Evolutionary conservation across 257 asterid species (phyloP).

Genomic region (Jacaranda copaia): DNA sequence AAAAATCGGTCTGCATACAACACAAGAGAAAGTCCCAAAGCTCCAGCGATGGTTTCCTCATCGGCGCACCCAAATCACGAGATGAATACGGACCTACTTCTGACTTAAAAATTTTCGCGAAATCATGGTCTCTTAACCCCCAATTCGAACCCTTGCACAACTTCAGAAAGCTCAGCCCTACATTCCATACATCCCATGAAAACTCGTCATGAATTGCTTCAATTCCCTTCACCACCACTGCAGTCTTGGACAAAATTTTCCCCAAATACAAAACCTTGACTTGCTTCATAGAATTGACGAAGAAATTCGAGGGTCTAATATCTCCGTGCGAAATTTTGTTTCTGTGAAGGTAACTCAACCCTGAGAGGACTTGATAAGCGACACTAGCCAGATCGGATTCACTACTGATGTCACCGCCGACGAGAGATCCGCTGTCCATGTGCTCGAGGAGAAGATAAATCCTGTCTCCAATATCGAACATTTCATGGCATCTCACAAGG

Average conservation of each 20-base stretch:
- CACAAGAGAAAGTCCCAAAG: constrained; percentile 34
- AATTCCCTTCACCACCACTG: background rate
- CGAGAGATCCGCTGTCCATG: constrained; percentile 24
- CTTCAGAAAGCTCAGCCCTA: constrained; percentile 42
- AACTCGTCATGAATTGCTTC: constrained; percentile 39
- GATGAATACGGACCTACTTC: background rate
- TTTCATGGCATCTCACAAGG: constrained; percentile 29
- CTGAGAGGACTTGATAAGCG: constrained; percentile 33
- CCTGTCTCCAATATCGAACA: constrained; percentile 5
- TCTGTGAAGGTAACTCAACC: constrained; percentile 40
- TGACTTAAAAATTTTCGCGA: background rate
- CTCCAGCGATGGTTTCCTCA: constrained; percentile 23
- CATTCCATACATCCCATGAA: constrained; percentile 47
- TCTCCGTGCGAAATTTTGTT: constrained; percentile 35
- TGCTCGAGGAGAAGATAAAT: constrained; percentile 40
- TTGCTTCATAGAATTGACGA: constrained; percentile 18
- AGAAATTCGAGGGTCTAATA: constrained; percentile 33
- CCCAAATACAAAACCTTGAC: constrained; percentile 43
- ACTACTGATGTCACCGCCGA: background rate
- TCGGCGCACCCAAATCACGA: background rate
- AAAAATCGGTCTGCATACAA: constrained; percentile 38
- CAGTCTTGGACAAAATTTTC: constrained; percentile 6
- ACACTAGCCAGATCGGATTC: constrained; percentile 18
- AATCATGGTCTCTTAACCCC: background rate
- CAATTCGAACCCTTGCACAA: constrained; percentile 16